These are phyloP conservation scores for Gonapodya prolifera DNA, from an alignment of 192 early-diverging fungal species.

Conservation along the genomic window DNA sequence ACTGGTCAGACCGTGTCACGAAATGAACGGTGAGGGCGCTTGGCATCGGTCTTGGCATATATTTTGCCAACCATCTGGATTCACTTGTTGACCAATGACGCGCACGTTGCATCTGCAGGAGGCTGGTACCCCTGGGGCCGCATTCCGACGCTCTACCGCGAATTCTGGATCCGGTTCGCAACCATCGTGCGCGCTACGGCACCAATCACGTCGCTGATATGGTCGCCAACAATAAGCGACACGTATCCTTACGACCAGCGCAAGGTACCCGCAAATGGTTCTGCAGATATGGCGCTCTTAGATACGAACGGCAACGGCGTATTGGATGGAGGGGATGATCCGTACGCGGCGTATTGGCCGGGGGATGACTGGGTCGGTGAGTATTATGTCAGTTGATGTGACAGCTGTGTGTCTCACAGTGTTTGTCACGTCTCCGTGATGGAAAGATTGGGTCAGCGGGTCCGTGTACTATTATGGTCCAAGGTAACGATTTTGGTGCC, in stretches of 20 bases:
- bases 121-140: neutral
- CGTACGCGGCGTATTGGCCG: neutral
- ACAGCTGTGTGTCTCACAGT: too few species aligned
- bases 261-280: neutral
- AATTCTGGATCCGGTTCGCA: neutral
- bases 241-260: neutral
- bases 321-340: neutral
- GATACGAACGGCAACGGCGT: neutral
- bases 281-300: neutral
- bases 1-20: neutral
- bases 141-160: neutral
- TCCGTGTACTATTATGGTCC: neutral
- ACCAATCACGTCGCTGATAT: neutral
- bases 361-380: neutral
- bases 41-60: too few species aligned
- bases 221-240: neutral
- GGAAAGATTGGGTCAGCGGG: neutral
- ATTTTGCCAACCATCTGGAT: too few species aligned
- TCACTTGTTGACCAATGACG: neutral
- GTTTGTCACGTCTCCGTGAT: too few species aligned
- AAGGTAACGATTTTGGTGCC: too few species aligned
- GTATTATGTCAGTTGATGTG: too few species aligned
- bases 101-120: neutral
- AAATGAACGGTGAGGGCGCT: neutral
- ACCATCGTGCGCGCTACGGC: conserved; percentile 1